Base-by-base conservation (phyloP, 805 yeast genomes). In the Metschnikowia arizonensis region DNA sequence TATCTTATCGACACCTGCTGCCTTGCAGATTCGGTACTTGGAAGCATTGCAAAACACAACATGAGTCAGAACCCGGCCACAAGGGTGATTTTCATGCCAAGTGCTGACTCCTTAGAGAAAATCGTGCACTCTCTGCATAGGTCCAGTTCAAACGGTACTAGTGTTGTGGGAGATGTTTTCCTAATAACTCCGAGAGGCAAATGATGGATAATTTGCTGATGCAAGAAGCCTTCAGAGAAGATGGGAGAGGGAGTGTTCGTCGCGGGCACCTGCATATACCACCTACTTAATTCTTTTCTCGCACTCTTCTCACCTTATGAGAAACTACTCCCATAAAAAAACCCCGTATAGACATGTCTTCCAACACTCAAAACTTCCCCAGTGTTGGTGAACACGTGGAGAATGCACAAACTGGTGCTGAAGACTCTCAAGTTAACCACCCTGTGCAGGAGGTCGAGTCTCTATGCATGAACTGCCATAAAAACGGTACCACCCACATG, bases 381-480 rank as follows among this genome's bases (percentile, higher is more conserved):
- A 44, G 69, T 10, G 64, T 77, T 51, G 58, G 57, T 31, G 58
- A 53, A 14, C 59, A 65, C 26, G 59, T 65, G 25, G 62, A 63
- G 19, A 55, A 52, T 3, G 57, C 72, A 9, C 71, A 75, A 24
- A 66, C 69, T 34, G 83, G 77, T 21, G 96, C 93, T 18, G 91
- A 90, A 19, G 97, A 88, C 62, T 83, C 85, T 8, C 83, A 82
- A 63, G 97, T n/a, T n/a, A n/a, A 97, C 4, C 93, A 88, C 55
- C 95, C 97, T 1, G 96, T 93, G 15, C 97, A 90, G 63, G 98
- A 93, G 64, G 79, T 93, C 51, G 91, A 91, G 61, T 88, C 97
- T 7, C 69, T 93, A 32, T 93, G 99, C 72, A 90, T 93, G 97
- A 88, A 87, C 72, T 93, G 99, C 66, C 86, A 83, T 51, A 72